Conservation (phyloP, 2,329 filamentous ascomycete genomes). For the Fusarium albosuccineum region DNA sequence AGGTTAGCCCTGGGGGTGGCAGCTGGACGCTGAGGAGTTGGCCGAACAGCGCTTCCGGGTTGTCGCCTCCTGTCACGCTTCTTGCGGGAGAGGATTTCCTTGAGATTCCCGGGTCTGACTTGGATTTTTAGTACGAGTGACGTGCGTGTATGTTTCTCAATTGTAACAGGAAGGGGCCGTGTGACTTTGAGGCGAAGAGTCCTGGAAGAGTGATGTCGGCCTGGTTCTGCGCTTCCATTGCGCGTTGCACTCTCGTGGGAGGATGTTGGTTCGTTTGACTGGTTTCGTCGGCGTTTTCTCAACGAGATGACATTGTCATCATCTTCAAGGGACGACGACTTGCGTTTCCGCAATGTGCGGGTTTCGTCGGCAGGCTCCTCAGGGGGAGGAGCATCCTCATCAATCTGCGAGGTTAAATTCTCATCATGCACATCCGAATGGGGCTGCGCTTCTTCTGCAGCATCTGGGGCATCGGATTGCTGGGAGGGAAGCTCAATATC, state of each 20-base stretch:
- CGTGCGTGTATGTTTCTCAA: conserved; percentile 55
- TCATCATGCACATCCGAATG: conserved; percentile 25
- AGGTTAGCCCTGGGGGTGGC: conserved; percentile 40
- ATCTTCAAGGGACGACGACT: conserved; percentile 78
- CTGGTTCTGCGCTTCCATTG: conserved; percentile 48
- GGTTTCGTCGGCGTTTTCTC: conserved; percentile 67
- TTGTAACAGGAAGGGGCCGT: conserved; percentile 56
- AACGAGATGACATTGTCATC: conserved; percentile 67
- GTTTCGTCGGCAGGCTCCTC: conserved; percentile 66
- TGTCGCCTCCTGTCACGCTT: conserved; percentile 51
- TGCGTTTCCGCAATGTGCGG: conserved; percentile 84
- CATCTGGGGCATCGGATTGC: conserved; percentile 42
- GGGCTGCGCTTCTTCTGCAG: conserved; percentile 19
- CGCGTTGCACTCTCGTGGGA: conserved; percentile 51
- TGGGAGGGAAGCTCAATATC: conserved; percentile 43
- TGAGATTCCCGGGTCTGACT: conserved; percentile 54
- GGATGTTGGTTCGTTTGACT: conserved; percentile 57
- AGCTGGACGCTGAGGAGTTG: conserved; percentile 44
- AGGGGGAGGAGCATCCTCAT: conserved; percentile 15
- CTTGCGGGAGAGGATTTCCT: conserved; percentile 53
- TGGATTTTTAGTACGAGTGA: conserved; percentile 54
- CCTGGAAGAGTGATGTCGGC: conserved; percentile 61
- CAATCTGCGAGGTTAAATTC: conserved; percentile 25
- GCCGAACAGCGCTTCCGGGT: conserved; percentile 34
- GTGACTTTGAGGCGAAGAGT: conserved; percentile 68